phyloP scores from a whole-genome alignment of 352 stramenopile genomes.

The Globisporangium megalacanthum region DNA sequence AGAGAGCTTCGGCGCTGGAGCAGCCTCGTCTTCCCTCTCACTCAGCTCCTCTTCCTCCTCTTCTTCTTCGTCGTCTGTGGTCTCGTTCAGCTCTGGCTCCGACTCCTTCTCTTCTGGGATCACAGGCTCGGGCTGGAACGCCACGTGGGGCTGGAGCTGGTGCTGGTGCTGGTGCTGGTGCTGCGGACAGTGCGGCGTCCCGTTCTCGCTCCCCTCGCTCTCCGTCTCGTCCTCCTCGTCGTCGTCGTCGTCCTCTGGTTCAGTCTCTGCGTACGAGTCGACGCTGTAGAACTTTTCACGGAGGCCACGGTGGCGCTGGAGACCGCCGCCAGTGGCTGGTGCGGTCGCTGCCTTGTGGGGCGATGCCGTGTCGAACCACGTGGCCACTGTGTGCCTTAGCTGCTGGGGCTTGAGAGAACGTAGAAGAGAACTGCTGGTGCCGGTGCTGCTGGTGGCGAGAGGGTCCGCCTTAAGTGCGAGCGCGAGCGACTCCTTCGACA shows the following conservation, averaged over 20 bases:
- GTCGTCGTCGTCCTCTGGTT: slow-evolving; percentile 30
- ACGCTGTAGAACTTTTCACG: slow-evolving; percentile 27
- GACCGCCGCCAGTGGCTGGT: too few relatives aligned
- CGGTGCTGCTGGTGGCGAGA: background rate
- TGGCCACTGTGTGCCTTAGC: background rate
- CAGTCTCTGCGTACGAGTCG: slow-evolving; percentile 30
- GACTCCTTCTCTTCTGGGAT: slow-evolving; percentile 7
- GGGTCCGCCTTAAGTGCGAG: background rate
- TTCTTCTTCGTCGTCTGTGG: slow-evolving; percentile 4
- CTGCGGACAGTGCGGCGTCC: slow-evolving; percentile 10
- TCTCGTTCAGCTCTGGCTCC: background rate
- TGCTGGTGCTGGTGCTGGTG: slow-evolving; percentile 17
- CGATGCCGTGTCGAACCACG: slow-evolving; percentile 2
- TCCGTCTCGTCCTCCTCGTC: slow-evolving; percentile 21
- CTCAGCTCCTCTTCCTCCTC: slow-evolving; percentile 2
- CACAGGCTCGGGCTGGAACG: background rate
- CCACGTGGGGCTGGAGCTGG: slow-evolving; percentile 7
- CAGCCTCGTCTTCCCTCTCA: background rate
- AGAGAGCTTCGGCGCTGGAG: background rate
- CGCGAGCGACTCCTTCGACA: slow-evolving; percentile 4
- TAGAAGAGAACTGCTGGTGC: too few relatives aligned
- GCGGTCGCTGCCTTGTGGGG: slow-evolving; percentile 1
- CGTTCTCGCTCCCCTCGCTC: slow-evolving; percentile 23
- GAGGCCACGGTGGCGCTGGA: slow-evolving; percentile 7
- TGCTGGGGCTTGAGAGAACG: background rate